Evolutionary conservation across 495 filamentous ascomycete species (phyloP).

Genomic region (Astrocystis sublimbata): DNA sequence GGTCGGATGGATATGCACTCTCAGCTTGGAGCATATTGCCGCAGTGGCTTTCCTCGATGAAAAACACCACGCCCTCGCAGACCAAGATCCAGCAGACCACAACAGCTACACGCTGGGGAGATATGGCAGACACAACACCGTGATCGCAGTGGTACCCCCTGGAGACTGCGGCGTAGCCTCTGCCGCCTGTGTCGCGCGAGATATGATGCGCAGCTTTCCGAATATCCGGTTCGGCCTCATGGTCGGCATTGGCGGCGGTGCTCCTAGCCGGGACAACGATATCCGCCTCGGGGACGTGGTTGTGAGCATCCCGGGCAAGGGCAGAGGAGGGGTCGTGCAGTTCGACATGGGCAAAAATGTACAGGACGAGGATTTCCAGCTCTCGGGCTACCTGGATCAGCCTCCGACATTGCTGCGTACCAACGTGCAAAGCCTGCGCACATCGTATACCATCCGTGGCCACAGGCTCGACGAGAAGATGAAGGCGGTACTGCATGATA

Average conservation of each 20-base stretch:
- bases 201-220: constrained; percentile 46
- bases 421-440: neutral
- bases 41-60: constrained; percentile 39
- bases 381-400: neutral
- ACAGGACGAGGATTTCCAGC: neutral
- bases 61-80: constrained; percentile 19
- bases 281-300: constrained; percentile 25
- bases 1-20: constrained; percentile 44
- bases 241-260: constrained; percentile 52
- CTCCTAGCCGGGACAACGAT: constrained; percentile 36
- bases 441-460: neutral
- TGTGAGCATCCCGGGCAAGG: neutral
- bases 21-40: constrained; percentile 35
- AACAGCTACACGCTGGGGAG: neutral
- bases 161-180: constrained; percentile 8
- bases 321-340: neutral
- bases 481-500: neutral
- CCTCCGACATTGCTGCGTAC: neutral
- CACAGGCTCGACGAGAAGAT: neutral
- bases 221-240: constrained; percentile 46
- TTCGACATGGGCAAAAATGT: neutral
- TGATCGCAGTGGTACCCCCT: neutral
- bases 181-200: constrained; percentile 37
- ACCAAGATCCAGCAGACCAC: neutral
- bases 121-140: neutral